Percentiles rank a stretch among this genome's conserved stretches.
Conservation (phyloP, 2,329 filamentous ascomycete species). For the Anthostomella pinea region DNA sequence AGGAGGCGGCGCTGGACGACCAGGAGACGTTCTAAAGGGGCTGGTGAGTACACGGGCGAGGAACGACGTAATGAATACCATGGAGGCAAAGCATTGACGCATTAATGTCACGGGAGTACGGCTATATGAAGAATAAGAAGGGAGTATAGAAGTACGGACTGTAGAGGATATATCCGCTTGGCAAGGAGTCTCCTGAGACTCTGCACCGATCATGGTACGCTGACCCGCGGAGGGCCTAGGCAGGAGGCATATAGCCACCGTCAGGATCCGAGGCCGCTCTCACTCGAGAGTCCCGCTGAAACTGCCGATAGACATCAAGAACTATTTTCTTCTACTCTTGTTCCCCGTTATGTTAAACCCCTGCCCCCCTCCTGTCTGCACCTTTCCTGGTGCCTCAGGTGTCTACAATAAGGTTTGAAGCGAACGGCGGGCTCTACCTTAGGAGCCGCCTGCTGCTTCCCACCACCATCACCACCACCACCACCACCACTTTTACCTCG, state of each 20-base stretch:
- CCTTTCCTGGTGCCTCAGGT: background rate
- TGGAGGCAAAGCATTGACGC: constrained; percentile 9
- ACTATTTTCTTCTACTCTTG: too few species aligned
- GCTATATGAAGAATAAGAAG: constrained; percentile 3
- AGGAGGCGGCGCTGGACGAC: constrained; percentile 68
- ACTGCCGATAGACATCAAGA: too few species aligned
- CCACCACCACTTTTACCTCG: too few species aligned
- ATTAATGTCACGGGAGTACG: constrained; percentile 16
- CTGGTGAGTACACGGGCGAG: constrained; percentile 1
- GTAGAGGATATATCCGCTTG: background rate
- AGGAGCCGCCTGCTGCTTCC: too few species aligned
- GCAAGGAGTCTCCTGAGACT: background rate
- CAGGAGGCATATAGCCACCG: too few species aligned
- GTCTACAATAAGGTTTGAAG: background rate
- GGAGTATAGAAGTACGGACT: background rate
- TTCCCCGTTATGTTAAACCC: too few species aligned
- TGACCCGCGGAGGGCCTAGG: too few species aligned
- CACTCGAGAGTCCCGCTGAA: too few species aligned
- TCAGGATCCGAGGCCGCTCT: too few species aligned
- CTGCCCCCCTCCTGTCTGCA: too few species aligned
- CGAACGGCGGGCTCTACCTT: too few species aligned
- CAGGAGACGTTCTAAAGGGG: constrained; percentile 70
- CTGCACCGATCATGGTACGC: too few species aligned
- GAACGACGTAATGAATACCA: constrained; percentile 22
- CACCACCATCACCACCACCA: background rate